Percentiles rank a stretch among this genome's conserved stretches.
phyloP scores from a whole-genome alignment of 2,329 filamentous ascomycete species.

The Phialophora verrucosa region DNA sequence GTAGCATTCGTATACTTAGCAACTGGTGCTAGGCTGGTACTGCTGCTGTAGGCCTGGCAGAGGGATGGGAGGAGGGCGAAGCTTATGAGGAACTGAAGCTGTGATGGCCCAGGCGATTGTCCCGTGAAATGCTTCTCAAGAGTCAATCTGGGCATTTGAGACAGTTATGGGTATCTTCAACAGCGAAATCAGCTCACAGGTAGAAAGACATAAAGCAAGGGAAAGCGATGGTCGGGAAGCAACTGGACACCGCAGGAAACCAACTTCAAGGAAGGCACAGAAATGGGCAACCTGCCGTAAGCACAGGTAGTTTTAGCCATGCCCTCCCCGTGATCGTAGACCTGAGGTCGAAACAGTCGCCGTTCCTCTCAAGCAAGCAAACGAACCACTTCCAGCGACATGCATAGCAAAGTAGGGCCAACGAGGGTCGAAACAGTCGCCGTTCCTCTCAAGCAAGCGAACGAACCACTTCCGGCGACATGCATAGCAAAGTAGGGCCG shows the following conservation, averaged over 20 bases:
- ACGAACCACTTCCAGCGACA: neutral
- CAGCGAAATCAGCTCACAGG: neutral
- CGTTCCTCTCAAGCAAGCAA: neutral
- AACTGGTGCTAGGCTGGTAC: neutral
- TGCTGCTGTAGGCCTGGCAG: slow-evolving; percentile 2
- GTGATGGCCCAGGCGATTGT: neutral
- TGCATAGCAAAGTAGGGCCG: too few relatives aligned
- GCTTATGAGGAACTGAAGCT: slow-evolving; percentile 1
- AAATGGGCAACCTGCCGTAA: neutral
- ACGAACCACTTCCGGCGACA: too few relatives aligned
- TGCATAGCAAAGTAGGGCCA: slow-evolving; percentile 1
- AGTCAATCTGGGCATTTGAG: neutral
- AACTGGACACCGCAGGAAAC: neutral
- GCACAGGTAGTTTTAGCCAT: neutral
- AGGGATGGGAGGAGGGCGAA: slow-evolving; percentile 3
- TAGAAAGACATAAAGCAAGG: neutral
- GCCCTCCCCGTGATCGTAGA: neutral
- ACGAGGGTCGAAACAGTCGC: too few relatives aligned
- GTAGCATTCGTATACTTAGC: neutral
- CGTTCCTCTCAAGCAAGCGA: too few relatives aligned
- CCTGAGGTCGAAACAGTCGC: slow-evolving; percentile 1
- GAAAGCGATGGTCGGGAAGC: neutral
- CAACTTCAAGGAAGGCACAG: neutral
- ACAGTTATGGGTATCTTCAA: neutral
- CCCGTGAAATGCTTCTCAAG: neutral